A percentile compares a stretch with the other conserved stretches of the same genome.
These are phyloP conservation scores for Boletus sp. DNA, from an alignment of 768 basidiomycete species.

Conservation along the genomic window DNA sequence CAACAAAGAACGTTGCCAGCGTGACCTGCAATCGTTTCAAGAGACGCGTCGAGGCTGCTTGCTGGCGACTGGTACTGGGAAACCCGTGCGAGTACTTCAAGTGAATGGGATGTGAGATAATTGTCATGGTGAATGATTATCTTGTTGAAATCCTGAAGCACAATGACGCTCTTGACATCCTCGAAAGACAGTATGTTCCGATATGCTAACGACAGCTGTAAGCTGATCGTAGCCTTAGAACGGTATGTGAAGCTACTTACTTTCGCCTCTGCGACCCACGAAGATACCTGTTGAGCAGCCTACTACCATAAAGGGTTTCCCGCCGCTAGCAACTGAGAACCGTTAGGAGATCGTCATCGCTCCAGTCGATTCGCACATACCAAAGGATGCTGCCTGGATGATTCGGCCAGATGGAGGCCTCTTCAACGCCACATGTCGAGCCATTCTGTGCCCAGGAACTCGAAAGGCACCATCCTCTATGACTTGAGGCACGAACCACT, in stretches of 20 bases:
- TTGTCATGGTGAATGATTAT: slow-evolving; percentile 63
- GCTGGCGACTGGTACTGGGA: slow-evolving; percentile 46
- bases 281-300: slow-evolving; percentile 71
- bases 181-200: slow-evolving; percentile 50
- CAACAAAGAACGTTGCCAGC: slow-evolving; percentile 60
- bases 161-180: slow-evolving; percentile 52
- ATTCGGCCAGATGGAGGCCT: slow-evolving; percentile 53
- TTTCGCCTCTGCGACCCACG: slow-evolving; percentile 51
- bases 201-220: slow-evolving; percentile 43
- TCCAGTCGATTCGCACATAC: slow-evolving; percentile 38
- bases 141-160: slow-evolving; percentile 60
- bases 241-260: slow-evolving; percentile 35
- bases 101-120: slow-evolving; percentile 60
- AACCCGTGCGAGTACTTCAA: slow-evolving; percentile 65
- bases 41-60: slow-evolving; percentile 49
- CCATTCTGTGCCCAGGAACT: slow-evolving; percentile 35
- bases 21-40: slow-evolving; percentile 58
- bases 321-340: slow-evolving; percentile 41
- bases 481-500: slow-evolving; percentile 67
- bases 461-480: slow-evolving; percentile 65
- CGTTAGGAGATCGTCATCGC: neutral
- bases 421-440: slow-evolving; percentile 28
- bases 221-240: neutral
- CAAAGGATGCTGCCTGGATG: slow-evolving; percentile 56
- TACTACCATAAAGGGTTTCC: slow-evolving; percentile 58